Evolutionary conservation across 2,329 filamentous ascomycete species (phyloP).

Genomic region (Penicillium sp.): DNA sequence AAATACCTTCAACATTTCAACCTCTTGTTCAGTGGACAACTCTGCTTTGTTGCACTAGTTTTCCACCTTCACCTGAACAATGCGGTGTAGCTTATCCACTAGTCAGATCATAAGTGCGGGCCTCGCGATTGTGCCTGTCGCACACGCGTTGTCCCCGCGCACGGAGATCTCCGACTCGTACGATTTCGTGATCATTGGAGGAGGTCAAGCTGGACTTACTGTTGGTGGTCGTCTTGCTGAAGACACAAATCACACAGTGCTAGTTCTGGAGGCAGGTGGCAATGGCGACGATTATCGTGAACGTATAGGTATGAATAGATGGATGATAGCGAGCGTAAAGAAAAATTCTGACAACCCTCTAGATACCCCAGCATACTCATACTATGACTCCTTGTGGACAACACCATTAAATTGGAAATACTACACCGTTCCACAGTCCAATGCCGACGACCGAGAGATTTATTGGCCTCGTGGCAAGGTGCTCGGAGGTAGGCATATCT

Average conservation of each 20-base stretch:
- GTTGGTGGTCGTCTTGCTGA: conserved; percentile 47
- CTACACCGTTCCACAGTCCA: conserved; percentile 29
- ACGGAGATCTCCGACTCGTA: conserved; percentile 29
- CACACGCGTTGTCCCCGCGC: conserved; percentile 24
- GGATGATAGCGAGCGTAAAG: not conserved
- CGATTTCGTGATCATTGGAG: conserved; percentile 51
- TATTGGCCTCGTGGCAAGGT: conserved; percentile 37
- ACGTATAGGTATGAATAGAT: conserved; percentile 29
- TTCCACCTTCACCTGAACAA: not conserved
- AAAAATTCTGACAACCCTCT: conserved; percentile 2
- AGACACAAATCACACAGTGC: conserved; percentile 36
- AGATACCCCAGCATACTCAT: conserved; percentile 37
- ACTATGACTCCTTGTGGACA: conserved; percentile 36
- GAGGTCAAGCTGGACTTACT: conserved; percentile 56
- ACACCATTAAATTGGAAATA: conserved; percentile 37
- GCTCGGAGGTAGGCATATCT: conserved; percentile 29
- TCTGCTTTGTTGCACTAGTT: not conserved
- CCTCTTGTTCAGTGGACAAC: not conserved
- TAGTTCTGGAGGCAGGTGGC: conserved; percentile 34
- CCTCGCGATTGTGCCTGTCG: conserved; percentile 17
- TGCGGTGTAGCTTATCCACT: not conserved
- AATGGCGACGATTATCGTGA: conserved; percentile 35
- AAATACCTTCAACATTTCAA: not conserved
- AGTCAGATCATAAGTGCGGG: not conserved
- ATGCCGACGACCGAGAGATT: conserved; percentile 30